phyloP scores from a whole-genome alignment of 805 yeast genomes.

The Danielia reshetovae region DNA sequence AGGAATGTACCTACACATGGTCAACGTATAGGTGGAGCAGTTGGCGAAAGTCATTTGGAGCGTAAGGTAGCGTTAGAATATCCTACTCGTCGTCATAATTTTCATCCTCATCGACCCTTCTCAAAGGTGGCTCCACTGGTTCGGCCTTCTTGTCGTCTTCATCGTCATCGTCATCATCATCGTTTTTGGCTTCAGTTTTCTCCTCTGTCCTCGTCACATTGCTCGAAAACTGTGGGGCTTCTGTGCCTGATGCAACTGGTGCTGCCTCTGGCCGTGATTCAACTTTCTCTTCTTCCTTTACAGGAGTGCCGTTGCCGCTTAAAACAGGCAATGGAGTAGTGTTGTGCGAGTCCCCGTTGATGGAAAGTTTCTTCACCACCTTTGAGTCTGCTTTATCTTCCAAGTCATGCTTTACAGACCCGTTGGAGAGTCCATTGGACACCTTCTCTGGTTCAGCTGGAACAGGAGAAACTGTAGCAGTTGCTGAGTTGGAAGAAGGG shows the following conservation, averaged over 20 bases:
- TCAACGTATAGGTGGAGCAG: too few relatives aligned
- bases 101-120: slow-evolving; percentile 45
- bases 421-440: slow-evolving; percentile 8
- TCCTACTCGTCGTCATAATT: slow-evolving; percentile 42
- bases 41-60: neutral
- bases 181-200: slow-evolving; percentile 13
- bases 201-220: slow-evolving; percentile 17
- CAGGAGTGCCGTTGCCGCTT: too few relatives aligned
- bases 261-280: neutral
- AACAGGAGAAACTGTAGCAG: neutral
- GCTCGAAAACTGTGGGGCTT: slow-evolving; percentile 18
- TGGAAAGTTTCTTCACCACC: slow-evolving; percentile 21
- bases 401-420: slow-evolving; percentile 31
- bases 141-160: slow-evolving; percentile 24
- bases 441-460: neutral
- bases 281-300: slow-evolving; percentile 2
- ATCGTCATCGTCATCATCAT: slow-evolving; percentile 25
- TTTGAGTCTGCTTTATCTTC: slow-evolving; percentile 35
- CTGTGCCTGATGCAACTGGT: neutral
- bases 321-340: slow-evolving; percentile 8
- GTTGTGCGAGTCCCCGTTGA: slow-evolving; percentile 10
- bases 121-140: slow-evolving; percentile 41
- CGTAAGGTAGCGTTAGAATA: too few relatives aligned
- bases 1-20: too few relatives aligned
- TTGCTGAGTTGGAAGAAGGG: slow-evolving; percentile 3